Evolutionary conservation across 495 filamentous ascomycete species (phyloP).

Genomic region (Astrocystis sublimbata): DNA sequence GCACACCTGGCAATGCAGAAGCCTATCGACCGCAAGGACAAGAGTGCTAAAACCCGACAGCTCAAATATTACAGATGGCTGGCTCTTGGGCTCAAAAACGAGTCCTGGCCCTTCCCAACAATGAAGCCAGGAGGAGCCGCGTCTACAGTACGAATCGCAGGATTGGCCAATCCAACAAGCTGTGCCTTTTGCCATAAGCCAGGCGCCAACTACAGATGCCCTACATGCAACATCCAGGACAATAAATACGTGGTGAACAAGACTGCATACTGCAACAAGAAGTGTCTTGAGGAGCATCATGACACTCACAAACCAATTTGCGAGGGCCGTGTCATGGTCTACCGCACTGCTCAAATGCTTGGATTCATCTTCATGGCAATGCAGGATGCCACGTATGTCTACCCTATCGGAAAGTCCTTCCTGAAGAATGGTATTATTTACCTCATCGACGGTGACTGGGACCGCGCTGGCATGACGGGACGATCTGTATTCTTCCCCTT

Average conservation of each 20-base stretch:
- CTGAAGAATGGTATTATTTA: conserved; percentile 1
- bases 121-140: background rate
- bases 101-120: conserved; percentile 5
- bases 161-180: background rate
- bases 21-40: conserved; percentile 2
- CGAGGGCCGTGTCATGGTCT: background rate
- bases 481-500: conserved; percentile 8
- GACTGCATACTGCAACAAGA: conserved; percentile 18
- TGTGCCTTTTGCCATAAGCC: conserved; percentile 10
- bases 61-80: conserved; percentile 15
- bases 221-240: background rate
- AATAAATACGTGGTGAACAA: background rate
- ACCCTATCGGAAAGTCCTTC: background rate
- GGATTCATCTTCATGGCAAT: background rate
- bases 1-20: conserved; percentile 3
- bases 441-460: background rate
- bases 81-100: conserved; percentile 6
- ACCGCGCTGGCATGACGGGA: conserved; percentile 17
- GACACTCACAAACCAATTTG: background rate
- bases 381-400: conserved; percentile 1
- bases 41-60: conserved; percentile 12
- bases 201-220: conserved; percentile 6
- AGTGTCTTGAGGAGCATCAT: background rate
- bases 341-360: conserved; percentile 2
- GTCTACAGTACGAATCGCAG: background rate